Conservation (phyloP, 768 basidiomycete species). For the Butyriboletus loyo region DNA sequence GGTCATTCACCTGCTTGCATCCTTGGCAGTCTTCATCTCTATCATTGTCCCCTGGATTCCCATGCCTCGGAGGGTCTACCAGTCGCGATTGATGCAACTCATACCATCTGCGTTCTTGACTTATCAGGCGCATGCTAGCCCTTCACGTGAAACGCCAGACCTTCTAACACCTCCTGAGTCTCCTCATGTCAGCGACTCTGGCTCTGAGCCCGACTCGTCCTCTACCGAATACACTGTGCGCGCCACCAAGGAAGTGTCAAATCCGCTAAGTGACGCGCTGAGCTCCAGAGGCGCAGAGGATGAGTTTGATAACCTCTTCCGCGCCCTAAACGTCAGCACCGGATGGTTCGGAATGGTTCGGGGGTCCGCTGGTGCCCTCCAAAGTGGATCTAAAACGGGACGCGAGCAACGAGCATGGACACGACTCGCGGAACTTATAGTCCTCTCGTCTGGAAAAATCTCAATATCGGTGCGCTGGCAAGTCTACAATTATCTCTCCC, state of each 20-base stretch:
- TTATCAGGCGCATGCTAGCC: background rate
- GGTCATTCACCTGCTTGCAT: constrained; percentile 62
- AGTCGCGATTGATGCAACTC: constrained; percentile 23
- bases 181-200: constrained; percentile 22
- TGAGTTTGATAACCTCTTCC: constrained; percentile 39
- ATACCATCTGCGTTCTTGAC: constrained; percentile 25
- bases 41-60: constrained; percentile 51
- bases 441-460: constrained; percentile 29
- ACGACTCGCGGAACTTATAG: constrained; percentile 46
- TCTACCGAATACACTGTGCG: constrained; percentile 28
- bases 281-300: constrained; percentile 34
- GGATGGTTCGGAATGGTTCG: constrained; percentile 37
- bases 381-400: constrained; percentile 15
- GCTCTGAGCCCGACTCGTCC: constrained; percentile 29
- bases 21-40: constrained; percentile 56
- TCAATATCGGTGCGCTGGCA: constrained; percentile 43
- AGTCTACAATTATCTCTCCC: constrained; percentile 53
- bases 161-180: constrained; percentile 29
- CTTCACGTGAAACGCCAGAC: constrained; percentile 11
- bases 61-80: constrained; percentile 16
- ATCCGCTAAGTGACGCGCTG: constrained; percentile 29
- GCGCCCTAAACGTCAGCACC: constrained; percentile 38
- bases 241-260: constrained; percentile 10
- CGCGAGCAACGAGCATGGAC: constrained; percentile 50
- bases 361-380: constrained; percentile 16